Base-by-base conservation (phyloP, 345 rosid genomes). In the Salix caprea region DNA sequence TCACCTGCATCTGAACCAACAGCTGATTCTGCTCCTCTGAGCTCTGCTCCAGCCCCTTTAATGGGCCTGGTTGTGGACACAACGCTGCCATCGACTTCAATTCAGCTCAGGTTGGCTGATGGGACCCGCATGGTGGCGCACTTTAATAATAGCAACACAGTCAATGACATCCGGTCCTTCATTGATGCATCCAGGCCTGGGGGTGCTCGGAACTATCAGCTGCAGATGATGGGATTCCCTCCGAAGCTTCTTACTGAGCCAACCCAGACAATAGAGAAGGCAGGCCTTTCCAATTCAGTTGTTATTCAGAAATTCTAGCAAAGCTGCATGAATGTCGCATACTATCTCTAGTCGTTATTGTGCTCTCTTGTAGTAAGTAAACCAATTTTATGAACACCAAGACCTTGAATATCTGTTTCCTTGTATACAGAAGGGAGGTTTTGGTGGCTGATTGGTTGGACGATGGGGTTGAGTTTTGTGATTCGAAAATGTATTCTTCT, bases 171-270 rank as follows among this genome's bases (percentile, higher is more conserved):
- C 79, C 93, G 89, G 34, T 77, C 78, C 50, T 89, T 88, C 74
- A 89, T 94, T 13, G 89, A 91, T 64, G 77, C 87, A 46, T 90
- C 97, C 56, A 84, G 97, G 65, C 90, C 96, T 5, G 93, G 88
- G 44, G 81, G 65, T 73, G 85, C 86, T 18, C 79, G 75, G 26
- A 87, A 84, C 74, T 94, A 92, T 81, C 92, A 78, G 52, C 90
- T 94, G 85, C 98, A 90, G 83, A 76, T 90, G 76, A 94, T 94
- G 98, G 98, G 99, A 32, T 93, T 95, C 83, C 99, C 99, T 48
- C 99, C 99, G 0, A 95, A 91, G 89, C 84, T 89, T 76, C 96
- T 95, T 28, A 67, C 76, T 5, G 93, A 92, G 72, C 80, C 82
- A 40, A 71, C 81, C 30, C 88, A 92, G 81, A 91, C 94, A 61